Percentiles rank a stretch among this genome's conserved stretches.
These are phyloP conservation scores for Herpetospermum pedunculosum DNA, from an alignment of 306 rosid species.

Conservation along the genomic window DNA sequence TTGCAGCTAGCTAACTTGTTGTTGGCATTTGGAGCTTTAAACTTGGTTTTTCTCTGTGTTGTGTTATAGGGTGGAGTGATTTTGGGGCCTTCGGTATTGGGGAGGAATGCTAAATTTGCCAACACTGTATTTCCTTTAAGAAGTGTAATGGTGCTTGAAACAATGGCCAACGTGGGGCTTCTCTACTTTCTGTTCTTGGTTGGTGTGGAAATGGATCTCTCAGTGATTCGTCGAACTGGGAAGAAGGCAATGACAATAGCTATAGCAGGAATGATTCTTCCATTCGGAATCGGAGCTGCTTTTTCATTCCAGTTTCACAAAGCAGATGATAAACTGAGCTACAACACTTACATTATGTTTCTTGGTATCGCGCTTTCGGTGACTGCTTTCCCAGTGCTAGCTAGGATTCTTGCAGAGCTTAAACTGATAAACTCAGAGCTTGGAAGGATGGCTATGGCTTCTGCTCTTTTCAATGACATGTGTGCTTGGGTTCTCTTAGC, in stretches of 20 bases:
- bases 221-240: constrained; percentile 43
- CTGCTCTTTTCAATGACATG: constrained; percentile 66
- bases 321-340: background rate
- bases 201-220: constrained; percentile 77
- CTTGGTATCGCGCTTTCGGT: constrained; percentile 59
- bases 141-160: constrained; percentile 68
- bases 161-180: constrained; percentile 85
- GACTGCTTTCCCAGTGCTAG: constrained; percentile 76
- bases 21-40: background rate
- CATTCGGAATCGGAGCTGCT: constrained; percentile 35
- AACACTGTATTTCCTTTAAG: constrained; percentile 42
- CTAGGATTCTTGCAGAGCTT: constrained; percentile 66
- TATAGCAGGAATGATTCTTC: constrained; percentile 57
- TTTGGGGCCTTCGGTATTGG: constrained; percentile 73
- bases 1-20: background rate
- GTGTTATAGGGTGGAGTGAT: constrained; percentile 61
- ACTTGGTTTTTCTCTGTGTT: background rate
- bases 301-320: constrained; percentile 18
- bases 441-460: constrained; percentile 57
- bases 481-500: constrained; percentile 81
- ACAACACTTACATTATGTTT: constrained; percentile 32
- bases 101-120: constrained; percentile 27
- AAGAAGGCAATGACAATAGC: constrained; percentile 43
- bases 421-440: constrained; percentile 66
- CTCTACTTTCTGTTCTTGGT: constrained; percentile 67